Percentiles rank a stretch among this genome's conserved stretches.
These are phyloP conservation scores for Trichosporon sp. DNA, from an alignment of 1,284 basidiomycete species.

Conservation along the genomic window DNA sequence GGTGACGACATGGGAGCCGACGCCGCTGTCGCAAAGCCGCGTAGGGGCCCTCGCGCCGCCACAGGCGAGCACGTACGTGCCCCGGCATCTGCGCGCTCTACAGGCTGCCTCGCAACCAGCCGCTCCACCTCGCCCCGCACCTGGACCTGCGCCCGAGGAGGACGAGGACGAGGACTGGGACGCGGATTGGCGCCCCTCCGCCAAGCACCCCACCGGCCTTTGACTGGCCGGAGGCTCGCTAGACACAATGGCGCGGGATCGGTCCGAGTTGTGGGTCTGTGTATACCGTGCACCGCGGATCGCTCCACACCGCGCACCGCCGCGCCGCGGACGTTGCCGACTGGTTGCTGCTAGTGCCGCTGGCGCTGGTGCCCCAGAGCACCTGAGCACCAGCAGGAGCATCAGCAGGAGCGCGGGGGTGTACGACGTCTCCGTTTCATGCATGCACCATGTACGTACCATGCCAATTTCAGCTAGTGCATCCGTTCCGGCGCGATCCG, in stretches of 20 bases:
- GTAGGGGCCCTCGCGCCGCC: neutral
- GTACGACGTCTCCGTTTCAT: neutral
- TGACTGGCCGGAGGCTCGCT: too few species aligned
- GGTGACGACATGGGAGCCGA: constrained; percentile 2
- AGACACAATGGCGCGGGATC: too few species aligned
- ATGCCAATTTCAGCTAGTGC: neutral
- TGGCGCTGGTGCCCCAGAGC: neutral
- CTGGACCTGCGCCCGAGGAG: neutral
- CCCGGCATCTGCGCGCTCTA: neutral
- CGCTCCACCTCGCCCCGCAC: neutral
- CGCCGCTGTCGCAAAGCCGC: neutral
- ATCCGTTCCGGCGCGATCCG: too few species aligned
- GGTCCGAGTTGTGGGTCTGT: too few species aligned
- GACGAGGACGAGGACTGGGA: neutral
- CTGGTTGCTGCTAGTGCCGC: too few species aligned
- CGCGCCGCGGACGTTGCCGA: neutral
- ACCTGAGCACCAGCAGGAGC: too few species aligned
- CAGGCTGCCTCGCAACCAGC: neutral
- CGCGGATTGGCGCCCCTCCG: neutral
- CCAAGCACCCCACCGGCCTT: too few species aligned
- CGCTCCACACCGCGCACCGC: too few species aligned
- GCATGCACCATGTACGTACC: neutral
- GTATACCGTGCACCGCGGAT: too few species aligned
- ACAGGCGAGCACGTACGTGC: neutral
- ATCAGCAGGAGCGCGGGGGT: too few species aligned